Evolutionary conservation across 805 yeast species (phyloP).

Genomic region (Myxozyma melibiosi): DNA sequence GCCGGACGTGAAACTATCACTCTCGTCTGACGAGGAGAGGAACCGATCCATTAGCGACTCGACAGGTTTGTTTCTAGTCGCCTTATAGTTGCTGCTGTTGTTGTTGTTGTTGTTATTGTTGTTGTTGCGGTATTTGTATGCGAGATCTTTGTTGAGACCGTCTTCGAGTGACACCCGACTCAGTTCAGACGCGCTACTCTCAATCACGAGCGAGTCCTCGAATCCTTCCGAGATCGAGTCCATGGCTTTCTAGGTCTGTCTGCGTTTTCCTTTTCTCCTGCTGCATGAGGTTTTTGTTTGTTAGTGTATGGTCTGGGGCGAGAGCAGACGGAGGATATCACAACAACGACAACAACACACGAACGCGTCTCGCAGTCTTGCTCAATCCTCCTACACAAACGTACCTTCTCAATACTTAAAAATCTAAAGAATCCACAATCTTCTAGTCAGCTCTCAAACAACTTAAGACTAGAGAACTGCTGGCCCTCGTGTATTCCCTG

Average conservation of each 20-base stretch:
- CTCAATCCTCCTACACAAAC: too few relatives aligned
- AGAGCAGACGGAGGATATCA: too few relatives aligned
- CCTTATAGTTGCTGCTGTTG: background rate
- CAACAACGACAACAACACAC: too few relatives aligned
- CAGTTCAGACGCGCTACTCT: conserved; percentile 23
- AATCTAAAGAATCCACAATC: too few relatives aligned
- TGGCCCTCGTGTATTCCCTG: too few relatives aligned
- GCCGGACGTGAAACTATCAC: background rate
- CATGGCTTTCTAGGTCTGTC: background rate
- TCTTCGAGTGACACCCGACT: conserved; percentile 16
- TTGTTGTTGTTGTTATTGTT: background rate
- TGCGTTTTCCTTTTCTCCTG: too few relatives aligned
- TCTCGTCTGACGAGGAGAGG: background rate
- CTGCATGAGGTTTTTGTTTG: too few relatives aligned
- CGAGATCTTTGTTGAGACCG: conserved; percentile 10
- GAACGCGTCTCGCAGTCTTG: too few relatives aligned
- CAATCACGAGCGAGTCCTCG: conserved; percentile 18
- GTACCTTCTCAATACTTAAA: too few relatives aligned
- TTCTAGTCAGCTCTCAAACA: too few relatives aligned
- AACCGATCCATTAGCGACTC: background rate
- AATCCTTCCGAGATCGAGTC: background rate
- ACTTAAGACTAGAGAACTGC: too few relatives aligned
- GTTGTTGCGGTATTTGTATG: background rate
- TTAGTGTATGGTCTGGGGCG: too few relatives aligned
- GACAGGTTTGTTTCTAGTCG: background rate